These are phyloP conservation scores for Rheum nobile DNA, from an alignment of 148 eudicot genomes.

Conservation along the genomic window DNA sequence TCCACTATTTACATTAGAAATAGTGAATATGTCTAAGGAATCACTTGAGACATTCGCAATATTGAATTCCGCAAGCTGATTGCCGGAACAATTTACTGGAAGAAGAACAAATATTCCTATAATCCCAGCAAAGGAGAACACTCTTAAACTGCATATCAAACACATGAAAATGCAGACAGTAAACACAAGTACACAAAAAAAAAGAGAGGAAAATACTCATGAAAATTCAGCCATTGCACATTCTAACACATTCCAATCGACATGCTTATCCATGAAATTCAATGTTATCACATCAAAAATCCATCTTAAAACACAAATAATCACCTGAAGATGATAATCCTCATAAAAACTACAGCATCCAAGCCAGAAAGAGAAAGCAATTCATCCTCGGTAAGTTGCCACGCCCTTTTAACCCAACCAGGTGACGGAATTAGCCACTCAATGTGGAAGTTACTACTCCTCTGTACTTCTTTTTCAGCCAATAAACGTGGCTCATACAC, in stretches of 20 bases:
- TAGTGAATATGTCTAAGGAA: constrained; percentile 60
- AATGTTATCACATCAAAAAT: not conserved
- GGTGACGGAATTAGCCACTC: constrained; percentile 44
- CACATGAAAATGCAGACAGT: not conserved
- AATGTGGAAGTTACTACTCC: constrained; percentile 15
- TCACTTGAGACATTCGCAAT: constrained; percentile 38
- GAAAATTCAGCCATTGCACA: not conserved
- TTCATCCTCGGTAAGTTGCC: constrained; percentile 61
- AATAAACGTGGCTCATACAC: constrained; percentile 50
- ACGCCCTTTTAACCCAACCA: constrained; percentile 59
- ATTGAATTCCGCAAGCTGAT: constrained; percentile 38
- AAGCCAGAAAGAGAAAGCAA: constrained; percentile 55
- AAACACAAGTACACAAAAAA: not conserved
- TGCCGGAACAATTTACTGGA: constrained; percentile 63
- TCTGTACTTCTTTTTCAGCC: constrained; percentile 26
- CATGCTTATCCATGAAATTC: not conserved
- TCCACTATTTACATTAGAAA: constrained; percentile 63
- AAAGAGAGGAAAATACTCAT: too few relatives aligned
- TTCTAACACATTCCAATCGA: not conserved
- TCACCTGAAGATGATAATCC: constrained; percentile 65
- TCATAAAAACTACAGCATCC: constrained; percentile 74
- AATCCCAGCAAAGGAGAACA: constrained; percentile 51
- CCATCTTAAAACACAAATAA: not conserved
- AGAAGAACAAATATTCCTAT: constrained; percentile 66
- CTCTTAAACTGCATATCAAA: constrained; percentile 41